phyloP scores from a whole-genome alignment of 306 rosid genomes.

The Prunus mongolica region DNA sequence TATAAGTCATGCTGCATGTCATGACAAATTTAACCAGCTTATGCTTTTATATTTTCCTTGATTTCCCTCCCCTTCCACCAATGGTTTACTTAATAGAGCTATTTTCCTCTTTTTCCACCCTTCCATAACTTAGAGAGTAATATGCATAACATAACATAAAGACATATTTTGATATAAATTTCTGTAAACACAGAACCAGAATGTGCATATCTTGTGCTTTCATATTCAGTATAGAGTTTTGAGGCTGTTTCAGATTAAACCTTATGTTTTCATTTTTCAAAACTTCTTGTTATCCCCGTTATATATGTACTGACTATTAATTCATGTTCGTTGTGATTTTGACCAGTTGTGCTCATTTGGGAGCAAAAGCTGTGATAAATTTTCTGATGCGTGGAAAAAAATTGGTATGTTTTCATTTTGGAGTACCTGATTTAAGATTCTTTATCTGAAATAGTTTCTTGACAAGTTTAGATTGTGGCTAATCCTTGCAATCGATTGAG shows the following conservation, averaged over 20 bases:
- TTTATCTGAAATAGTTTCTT: constrained; percentile 1
- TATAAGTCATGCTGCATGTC: constrained; percentile 14
- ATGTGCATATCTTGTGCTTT: not conserved
- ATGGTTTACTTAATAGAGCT: not conserved
- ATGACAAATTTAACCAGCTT: not conserved
- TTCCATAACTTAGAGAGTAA: not conserved
- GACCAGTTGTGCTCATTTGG: constrained; percentile 74
- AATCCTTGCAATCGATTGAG: not conserved
- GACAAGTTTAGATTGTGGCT: too few species aligned
- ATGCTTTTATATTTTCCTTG: not conserved
- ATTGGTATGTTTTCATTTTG: constrained; percentile 52
- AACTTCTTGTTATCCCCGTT: not conserved
- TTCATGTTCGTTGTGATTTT: constrained; percentile 12
- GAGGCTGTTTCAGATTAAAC: not conserved
- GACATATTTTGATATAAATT: not conserved
- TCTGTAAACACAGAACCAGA: not conserved
- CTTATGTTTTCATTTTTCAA: not conserved
- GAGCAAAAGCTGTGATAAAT: constrained; percentile 62
- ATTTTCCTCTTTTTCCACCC: not conserved
- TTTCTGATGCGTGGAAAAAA: constrained; percentile 63
- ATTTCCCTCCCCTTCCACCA: not conserved
- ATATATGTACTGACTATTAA: not conserved
- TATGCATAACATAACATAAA: not conserved
- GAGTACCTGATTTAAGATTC: not conserved
- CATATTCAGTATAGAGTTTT: not conserved